Conservation (phyloP, 306 rosid genomes). For the Fragaria nilgerrensis region DNA sequence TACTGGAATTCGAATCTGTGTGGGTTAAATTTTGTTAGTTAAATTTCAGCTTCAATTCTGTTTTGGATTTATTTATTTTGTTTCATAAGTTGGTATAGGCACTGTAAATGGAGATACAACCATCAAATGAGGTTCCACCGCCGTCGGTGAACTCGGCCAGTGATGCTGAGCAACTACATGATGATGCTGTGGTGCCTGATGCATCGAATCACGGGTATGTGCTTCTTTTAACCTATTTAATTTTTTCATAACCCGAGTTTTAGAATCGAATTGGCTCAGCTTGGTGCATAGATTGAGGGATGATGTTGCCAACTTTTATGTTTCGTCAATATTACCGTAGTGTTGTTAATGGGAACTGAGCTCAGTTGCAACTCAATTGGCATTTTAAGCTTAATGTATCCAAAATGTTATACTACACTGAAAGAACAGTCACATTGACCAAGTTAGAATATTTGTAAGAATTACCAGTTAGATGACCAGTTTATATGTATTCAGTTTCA, state of each 20-base stretch:
- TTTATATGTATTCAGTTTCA: background rate
- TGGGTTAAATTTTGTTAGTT: background rate
- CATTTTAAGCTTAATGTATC: background rate
- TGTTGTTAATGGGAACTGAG: background rate
- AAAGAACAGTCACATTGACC: background rate
- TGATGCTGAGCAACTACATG: conserved; percentile 35
- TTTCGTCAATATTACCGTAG: background rate
- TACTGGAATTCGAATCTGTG: background rate
- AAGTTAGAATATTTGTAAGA: background rate
- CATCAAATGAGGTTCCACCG: conserved; percentile 34
- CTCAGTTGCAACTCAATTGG: background rate
- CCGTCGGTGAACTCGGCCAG: conserved; percentile 31
- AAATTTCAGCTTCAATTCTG: too few relatives aligned
- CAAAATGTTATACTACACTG: background rate
- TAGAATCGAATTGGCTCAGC: background rate
- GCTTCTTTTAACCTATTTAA: background rate
- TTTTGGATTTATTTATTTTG: background rate
- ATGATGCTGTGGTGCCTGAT: conserved; percentile 28
- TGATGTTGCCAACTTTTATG: background rate
- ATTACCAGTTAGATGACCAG: too few relatives aligned
- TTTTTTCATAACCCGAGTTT: background rate
- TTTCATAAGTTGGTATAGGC: background rate
- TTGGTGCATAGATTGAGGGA: background rate
- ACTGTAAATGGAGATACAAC: conserved; percentile 47
- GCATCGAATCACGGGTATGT: conserved; percentile 35